Evolutionary conservation across 768 basidiomycete species (phyloP), one percentile per base, ranked within the genome.

Genomic region (Termitomyces sp.): DNA sequence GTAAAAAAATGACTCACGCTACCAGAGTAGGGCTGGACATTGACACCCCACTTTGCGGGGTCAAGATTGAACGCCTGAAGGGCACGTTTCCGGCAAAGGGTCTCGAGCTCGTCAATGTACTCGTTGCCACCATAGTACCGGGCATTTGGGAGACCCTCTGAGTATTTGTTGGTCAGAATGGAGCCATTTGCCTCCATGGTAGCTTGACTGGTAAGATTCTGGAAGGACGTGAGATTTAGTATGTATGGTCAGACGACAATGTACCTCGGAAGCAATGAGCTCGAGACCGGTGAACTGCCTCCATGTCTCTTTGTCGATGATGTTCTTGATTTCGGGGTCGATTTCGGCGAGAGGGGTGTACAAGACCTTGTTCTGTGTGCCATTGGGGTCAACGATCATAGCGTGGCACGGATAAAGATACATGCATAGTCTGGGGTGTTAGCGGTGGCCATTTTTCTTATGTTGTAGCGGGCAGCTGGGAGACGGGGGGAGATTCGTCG

Each of bases 241-340:
- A 41, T 52, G 61, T 37, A 60, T 20, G n/a, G 37, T 50, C 31
- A 56, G 39, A 24, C 51, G 58, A 5, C 6, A 18, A 61, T 79
- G 64, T 61, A 95, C 95, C 87, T 98, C 97, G 60, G 96, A 98
- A 55, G 97, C 97, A 70, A 99, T 98, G 71, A 99, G 89, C 78
- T 98, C 97, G 62, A 99, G 87, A 58, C 96, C 96, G 49, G 93
- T 92, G 74, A 88, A 96, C 80, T 98, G 96, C 66, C 96, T 80
- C 95, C 95, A 98, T 76, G 93, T 96, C 81, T 98, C 94, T 80
- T 93, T 93, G 80, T 98, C 95, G 78, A 99, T 92, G 80, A 99
- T 93, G 73, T 95, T 93, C 75, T 94, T 85, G 70, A 99, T 86
- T 72, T 91, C 93, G 60, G 96, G 95, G 77, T 98, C 96, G 70